Conservation (phyloP, 768 basidiomycete species). For the Rickenella mellea region DNA sequence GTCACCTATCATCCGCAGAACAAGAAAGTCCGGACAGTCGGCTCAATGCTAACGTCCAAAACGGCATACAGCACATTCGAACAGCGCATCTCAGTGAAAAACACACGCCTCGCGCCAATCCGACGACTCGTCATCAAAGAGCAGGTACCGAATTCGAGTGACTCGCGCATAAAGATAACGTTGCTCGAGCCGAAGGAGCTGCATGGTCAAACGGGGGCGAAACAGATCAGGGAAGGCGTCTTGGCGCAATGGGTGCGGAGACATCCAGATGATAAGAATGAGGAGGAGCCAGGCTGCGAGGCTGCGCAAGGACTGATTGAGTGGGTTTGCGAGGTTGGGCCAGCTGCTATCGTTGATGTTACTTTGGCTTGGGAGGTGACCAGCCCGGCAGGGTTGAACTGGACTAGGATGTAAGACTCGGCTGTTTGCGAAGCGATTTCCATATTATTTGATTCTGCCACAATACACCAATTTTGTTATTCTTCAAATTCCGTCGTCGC, state of each 20-base stretch:
- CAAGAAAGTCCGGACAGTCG: conserved; percentile 26
- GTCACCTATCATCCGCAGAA: conserved; percentile 30
- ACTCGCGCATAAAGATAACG: conserved; percentile 28
- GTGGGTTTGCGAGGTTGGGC: conserved; percentile 38
- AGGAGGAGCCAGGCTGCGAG: conserved; percentile 26
- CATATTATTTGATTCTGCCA: too few species aligned
- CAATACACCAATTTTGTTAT: too few species aligned
- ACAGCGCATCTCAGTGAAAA: conserved; percentile 27
- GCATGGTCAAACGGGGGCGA: conserved; percentile 31
- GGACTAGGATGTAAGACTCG: conserved; percentile 4
- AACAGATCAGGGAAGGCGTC: conserved; percentile 8
- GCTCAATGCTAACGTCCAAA: conserved; percentile 34
- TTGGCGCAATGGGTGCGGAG: conserved; percentile 15
- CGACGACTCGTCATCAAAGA: conserved; percentile 37
- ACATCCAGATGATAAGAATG: conserved; percentile 32
- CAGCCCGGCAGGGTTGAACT: conserved; percentile 19
- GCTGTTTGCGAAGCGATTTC: too few species aligned
- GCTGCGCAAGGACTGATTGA: conserved; percentile 37
- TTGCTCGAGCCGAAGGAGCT: conserved; percentile 38
- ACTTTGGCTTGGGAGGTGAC: conserved; percentile 46
- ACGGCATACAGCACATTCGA: conserved; percentile 7
- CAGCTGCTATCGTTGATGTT: conserved; percentile 31
- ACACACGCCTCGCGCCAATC: conserved; percentile 39
- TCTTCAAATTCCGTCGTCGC: too few species aligned
- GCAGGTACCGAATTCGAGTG: conserved; percentile 30